Evolutionary conservation across 192 early-diverging fungal species (phyloP).

Genomic region (Mortierella claussenii): DNA sequence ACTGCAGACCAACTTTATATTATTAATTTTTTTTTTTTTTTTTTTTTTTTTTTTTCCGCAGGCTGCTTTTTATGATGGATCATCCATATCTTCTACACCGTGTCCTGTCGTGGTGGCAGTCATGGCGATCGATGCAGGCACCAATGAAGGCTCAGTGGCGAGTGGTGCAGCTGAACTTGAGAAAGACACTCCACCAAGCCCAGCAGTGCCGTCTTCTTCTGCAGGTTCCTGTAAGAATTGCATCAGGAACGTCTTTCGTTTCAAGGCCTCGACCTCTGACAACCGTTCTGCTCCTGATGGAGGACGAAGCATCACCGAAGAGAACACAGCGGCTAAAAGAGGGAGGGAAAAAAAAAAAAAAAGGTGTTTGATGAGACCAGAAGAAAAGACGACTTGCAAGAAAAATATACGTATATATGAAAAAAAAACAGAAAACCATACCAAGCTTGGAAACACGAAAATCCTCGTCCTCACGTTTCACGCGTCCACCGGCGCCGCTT

Average conservation of each 20-base stretch:
- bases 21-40: too few relatives aligned
- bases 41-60: too few relatives aligned
- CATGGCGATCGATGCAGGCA: too few relatives aligned
- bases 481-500: neutral
- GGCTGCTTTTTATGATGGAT: too few relatives aligned
- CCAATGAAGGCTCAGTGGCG: too few relatives aligned
- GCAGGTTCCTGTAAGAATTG: constrained; percentile 45
- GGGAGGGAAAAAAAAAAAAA: neutral
- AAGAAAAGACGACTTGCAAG: neutral
- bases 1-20: too few relatives aligned
- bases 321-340: constrained; percentile 33
- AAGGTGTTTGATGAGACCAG: neutral
- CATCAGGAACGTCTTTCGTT: constrained; percentile 44
- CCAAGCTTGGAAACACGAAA: constrained; percentile 39
- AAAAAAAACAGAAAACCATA: constrained; percentile 7
- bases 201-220: constrained; percentile 29
- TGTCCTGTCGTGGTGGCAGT: too few relatives aligned
- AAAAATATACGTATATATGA: neutral
- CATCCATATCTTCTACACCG: too few relatives aligned
- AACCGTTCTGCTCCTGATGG: constrained; percentile 43
- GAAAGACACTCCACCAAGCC: neutral
- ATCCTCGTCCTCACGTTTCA: constrained; percentile 44
- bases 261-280: constrained; percentile 38
- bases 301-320: constrained; percentile 44
- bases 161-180: too few relatives aligned